phyloP scores from a whole-genome alignment of 2,329 filamentous ascomycete genomes.

The Stagonosporopsis vannaccii region DNA sequence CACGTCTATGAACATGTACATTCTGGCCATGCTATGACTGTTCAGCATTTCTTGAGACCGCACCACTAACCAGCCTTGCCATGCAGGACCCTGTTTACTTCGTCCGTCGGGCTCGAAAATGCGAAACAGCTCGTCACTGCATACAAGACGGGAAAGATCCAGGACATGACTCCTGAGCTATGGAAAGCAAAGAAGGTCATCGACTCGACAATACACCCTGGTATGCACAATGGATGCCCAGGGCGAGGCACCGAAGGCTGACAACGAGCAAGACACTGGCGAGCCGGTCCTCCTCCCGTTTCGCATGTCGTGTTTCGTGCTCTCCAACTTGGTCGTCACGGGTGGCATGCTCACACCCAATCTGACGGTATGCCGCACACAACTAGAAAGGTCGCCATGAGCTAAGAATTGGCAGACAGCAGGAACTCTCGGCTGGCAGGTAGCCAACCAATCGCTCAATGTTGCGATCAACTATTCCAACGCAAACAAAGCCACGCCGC shows the following conservation, averaged over 20 bases:
- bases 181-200: conserved; percentile 98
- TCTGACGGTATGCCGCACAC: conserved; percentile 64
- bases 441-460: conserved; percentile 96
- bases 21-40: background rate
- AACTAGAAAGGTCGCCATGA: conserved; percentile 1
- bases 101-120: conserved; percentile 77
- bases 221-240: conserved; percentile 59
- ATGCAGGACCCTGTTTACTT: conserved; percentile 82
- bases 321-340: conserved; percentile 93
- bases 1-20: background rate
- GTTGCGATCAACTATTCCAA: conserved; percentile 98
- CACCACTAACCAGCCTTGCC: conserved; percentile 24
- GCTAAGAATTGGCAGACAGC: conserved; percentile 64
- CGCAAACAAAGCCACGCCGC: conserved; percentile 94
- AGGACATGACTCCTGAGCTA: conserved; percentile 84
- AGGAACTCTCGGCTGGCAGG: conserved; percentile 92
- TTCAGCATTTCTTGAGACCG: background rate
- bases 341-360: conserved; percentile 96
- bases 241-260: conserved; percentile 13
- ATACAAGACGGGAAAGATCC: conserved; percentile 85
- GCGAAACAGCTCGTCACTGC: conserved; percentile 81
- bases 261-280: conserved; percentile 74
- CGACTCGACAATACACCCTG: conserved; percentile 93
- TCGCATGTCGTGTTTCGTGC: conserved; percentile 94
- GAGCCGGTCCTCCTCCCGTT: conserved; percentile 92